phyloP scores from a whole-genome alignment of 805 yeast genomes.

The Barnettozyma siamensis region DNA sequence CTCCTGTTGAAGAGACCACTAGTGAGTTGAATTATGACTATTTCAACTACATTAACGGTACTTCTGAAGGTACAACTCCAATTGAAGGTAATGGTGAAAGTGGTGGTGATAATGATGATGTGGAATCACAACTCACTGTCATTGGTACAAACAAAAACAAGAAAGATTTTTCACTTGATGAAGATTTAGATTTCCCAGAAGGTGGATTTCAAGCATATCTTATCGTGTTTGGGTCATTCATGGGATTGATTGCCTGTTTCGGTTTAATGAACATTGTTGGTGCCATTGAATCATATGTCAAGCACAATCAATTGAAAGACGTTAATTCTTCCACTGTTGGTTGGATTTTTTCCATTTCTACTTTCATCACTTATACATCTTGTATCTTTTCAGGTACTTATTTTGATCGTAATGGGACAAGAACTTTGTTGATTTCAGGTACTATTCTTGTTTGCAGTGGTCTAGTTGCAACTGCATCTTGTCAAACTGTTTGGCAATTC shows the following conservation, averaged over 20 bases:
- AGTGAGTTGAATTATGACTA: neutral
- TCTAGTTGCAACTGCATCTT: slow-evolving; percentile 39
- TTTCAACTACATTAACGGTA: neutral
- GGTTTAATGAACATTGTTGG: slow-evolving; percentile 57
- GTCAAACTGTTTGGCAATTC: slow-evolving; percentile 42
- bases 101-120: neutral
- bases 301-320: slow-evolving; percentile 43
- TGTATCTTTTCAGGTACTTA: slow-evolving; percentile 39
- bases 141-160: neutral
- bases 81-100: neutral
- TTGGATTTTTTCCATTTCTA: slow-evolving; percentile 45
- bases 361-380: slow-evolving; percentile 25
- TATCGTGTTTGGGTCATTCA: slow-evolving; percentile 50
- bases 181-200: slow-evolving; percentile 37
- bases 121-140: slow-evolving; percentile 1
- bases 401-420: slow-evolving; percentile 42
- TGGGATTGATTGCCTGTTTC: slow-evolving; percentile 46
- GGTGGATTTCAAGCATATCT: slow-evolving; percentile 50
- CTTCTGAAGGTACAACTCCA: too few species aligned
- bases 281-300: slow-evolving; percentile 54
- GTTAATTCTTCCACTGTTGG: slow-evolving; percentile 42
- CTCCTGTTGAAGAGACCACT: slow-evolving; percentile 1
- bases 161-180: slow-evolving; percentile 3
- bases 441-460: slow-evolving; percentile 33
- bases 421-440: slow-evolving; percentile 33